These are phyloP conservation scores for Fusarium continuum DNA, from an alignment of 2,329 filamentous ascomycete species.

Conservation along the genomic window DNA sequence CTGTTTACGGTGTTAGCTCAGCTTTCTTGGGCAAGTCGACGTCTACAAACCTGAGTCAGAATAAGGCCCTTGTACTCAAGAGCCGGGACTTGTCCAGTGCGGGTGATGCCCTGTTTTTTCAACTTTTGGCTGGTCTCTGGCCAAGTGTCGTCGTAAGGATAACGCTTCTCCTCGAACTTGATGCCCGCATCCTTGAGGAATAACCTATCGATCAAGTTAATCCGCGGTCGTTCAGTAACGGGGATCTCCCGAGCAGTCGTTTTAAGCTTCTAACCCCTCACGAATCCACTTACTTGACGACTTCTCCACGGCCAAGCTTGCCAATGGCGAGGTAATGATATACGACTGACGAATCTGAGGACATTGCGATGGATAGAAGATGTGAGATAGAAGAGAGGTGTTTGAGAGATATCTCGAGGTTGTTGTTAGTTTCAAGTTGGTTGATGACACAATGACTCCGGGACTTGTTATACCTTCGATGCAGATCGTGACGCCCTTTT, in stretches of 20 bases:
- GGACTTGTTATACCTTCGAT: background rate
- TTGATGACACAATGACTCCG: background rate
- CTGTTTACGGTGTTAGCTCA: background rate
- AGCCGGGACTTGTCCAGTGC: constrained; percentile 48
- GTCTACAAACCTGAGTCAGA: constrained; percentile 31
- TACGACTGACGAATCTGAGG: constrained; percentile 11
- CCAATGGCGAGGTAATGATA: constrained; percentile 43
- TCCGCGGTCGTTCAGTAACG: too few relatives aligned
- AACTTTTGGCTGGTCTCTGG: constrained; percentile 40
- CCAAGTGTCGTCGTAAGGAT: constrained; percentile 26
- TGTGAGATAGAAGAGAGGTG: accelerated
- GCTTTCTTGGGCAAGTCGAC: accelerated
- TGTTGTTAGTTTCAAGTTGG: background rate
- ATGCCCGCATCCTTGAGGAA: constrained; percentile 33
- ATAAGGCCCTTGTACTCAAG: constrained; percentile 49
- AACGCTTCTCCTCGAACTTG: constrained; percentile 27
- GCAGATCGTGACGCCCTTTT: background rate
- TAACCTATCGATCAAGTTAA: constrained; percentile 17
- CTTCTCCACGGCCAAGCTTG: constrained; percentile 43
- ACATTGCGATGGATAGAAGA: background rate
- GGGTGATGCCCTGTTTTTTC: constrained; percentile 37
- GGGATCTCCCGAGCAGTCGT: too few relatives aligned
- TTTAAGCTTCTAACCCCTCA: too few relatives aligned
- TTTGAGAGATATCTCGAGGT: too few relatives aligned
- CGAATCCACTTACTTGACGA: constrained; percentile 32